phyloP scores from a whole-genome alignment of 352 stramenopile genomes.

The Sclerospora graminicola region DNA sequence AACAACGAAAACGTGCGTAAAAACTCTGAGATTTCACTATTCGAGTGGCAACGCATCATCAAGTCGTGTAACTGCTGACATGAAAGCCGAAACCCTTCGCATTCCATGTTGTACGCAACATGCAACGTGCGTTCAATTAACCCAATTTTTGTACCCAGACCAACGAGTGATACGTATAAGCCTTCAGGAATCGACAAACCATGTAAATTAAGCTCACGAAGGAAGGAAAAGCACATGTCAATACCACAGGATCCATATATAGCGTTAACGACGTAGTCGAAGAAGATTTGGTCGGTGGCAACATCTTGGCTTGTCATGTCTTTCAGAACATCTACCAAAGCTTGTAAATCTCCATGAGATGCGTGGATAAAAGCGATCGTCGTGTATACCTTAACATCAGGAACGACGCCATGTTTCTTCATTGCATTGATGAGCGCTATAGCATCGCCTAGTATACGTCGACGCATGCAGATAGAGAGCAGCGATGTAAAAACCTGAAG shows the following conservation, averaged over 20 bases:
- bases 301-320: slow-evolving; percentile 33
- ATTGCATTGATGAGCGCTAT: slow-evolving; percentile 46
- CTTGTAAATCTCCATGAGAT: slow-evolving; percentile 37
- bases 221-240: slow-evolving; percentile 63
- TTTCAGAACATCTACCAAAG: slow-evolving; percentile 33
- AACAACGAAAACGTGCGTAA: slow-evolving; percentile 54
- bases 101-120: slow-evolving; percentile 80
- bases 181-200: slow-evolving; percentile 38
- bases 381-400: slow-evolving; percentile 57
- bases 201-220: slow-evolving; percentile 35
- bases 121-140: slow-evolving; percentile 62
- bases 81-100: slow-evolving; percentile 49
- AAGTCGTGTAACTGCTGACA: slow-evolving; percentile 40
- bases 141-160: slow-evolving; percentile 42
- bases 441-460: slow-evolving; percentile 43
- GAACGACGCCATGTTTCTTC: slow-evolving; percentile 26
- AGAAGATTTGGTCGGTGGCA: slow-evolving; percentile 42
- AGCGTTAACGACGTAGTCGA: slow-evolving; percentile 49
- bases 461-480: slow-evolving; percentile 51
- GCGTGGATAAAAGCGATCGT: slow-evolving; percentile 58
- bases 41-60: slow-evolving; percentile 31
- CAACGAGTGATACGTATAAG: slow-evolving; percentile 50
- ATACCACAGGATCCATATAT: slow-evolving; percentile 46
- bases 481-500: slow-evolving; percentile 71
- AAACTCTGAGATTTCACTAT: slow-evolving; percentile 42